Evolutionary conservation across 306 rosid species (phyloP).

Genomic region (Psophocarpus tetragonolobus): DNA sequence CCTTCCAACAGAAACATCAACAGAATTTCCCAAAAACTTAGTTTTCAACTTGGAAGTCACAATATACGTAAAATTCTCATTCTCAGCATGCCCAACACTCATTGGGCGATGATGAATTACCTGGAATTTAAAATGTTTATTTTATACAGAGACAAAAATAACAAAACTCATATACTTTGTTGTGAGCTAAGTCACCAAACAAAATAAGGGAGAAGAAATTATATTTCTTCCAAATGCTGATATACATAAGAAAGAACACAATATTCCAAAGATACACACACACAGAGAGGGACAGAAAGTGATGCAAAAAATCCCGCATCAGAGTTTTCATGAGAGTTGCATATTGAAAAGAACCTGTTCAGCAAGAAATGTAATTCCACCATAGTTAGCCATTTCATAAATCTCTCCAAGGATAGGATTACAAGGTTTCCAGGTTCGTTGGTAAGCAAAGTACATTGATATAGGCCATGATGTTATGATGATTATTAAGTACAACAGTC

Average conservation of each 20-base stretch:
- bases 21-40: constrained; percentile 85
- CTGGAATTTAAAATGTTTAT: constrained; percentile 43
- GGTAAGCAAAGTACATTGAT: constrained; percentile 89
- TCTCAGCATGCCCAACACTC: constrained; percentile 95
- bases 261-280: not conserved
- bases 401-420: constrained; percentile 98
- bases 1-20: constrained; percentile 95
- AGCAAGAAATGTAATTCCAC: constrained; percentile 72
- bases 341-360: constrained; percentile 70
- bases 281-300: not conserved
- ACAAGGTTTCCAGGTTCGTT: constrained; percentile 96
- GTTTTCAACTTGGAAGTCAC: constrained; percentile 93
- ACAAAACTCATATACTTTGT: not conserved
- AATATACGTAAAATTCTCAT: constrained; percentile 83
- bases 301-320: not conserved
- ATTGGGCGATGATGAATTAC: constrained; percentile 98
- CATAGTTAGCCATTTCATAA: constrained; percentile 78
- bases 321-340: constrained; percentile 16
- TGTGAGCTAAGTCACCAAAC: not conserved
- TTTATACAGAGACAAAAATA: not conserved
- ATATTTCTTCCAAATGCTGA: constrained; percentile 8
- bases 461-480: constrained; percentile 90
- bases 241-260: not conserved
- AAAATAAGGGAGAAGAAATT: constrained; percentile 23
- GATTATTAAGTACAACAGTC: constrained; percentile 8